Evolutionary conservation across 805 yeast species (phyloP).

Genomic region (Starmera pachycereana): DNA sequence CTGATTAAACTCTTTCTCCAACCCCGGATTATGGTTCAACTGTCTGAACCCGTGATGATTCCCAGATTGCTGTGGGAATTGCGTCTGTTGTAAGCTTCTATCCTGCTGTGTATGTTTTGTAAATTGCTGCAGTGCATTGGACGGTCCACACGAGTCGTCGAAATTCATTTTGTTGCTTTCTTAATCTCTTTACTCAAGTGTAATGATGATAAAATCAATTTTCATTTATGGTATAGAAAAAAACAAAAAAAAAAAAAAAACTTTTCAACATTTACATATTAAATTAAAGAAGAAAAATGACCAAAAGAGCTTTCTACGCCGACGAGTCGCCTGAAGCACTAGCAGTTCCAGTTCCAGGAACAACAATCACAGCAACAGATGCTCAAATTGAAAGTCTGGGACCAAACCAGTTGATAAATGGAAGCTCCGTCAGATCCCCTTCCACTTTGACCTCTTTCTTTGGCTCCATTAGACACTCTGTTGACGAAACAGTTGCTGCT

Average conservation of each 20-base stretch:
- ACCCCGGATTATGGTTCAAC: not conserved
- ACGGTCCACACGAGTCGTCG: conserved; percentile 17
- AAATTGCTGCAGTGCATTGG: conserved; percentile 16
- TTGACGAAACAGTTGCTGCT: conserved; percentile 9
- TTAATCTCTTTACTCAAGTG: conserved; percentile 1
- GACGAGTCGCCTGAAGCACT: conserved; percentile 26
- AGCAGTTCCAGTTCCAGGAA: conserved; percentile 41
- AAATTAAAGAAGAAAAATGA: not conserved
- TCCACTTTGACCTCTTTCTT: conserved; percentile 37
- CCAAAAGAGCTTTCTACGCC: conserved; percentile 36
- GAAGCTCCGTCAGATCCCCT: conserved; percentile 46
- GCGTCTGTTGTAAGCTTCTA: conserved; percentile 2
- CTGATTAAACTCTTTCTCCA: not conserved
- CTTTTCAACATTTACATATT: too few relatives aligned
- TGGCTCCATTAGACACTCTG: conserved; percentile 34
- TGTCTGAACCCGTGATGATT: not conserved
- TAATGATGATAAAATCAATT: too few relatives aligned
- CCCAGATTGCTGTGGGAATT: not conserved
- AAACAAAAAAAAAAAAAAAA: too few relatives aligned
- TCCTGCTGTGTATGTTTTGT: conserved; percentile 13
- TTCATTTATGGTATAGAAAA: too few relatives aligned
- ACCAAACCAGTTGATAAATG: conserved; percentile 39
- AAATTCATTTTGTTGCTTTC: not conserved
- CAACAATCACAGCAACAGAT: conserved; percentile 32
- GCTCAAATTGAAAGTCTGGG: conserved; percentile 34